A percentile compares a stretch with the other conserved stretches of the same genome.
phyloP scores from a whole-genome alignment of 768 basidiomycete genomes.

The Macrolepiota albuminosa region DNA sequence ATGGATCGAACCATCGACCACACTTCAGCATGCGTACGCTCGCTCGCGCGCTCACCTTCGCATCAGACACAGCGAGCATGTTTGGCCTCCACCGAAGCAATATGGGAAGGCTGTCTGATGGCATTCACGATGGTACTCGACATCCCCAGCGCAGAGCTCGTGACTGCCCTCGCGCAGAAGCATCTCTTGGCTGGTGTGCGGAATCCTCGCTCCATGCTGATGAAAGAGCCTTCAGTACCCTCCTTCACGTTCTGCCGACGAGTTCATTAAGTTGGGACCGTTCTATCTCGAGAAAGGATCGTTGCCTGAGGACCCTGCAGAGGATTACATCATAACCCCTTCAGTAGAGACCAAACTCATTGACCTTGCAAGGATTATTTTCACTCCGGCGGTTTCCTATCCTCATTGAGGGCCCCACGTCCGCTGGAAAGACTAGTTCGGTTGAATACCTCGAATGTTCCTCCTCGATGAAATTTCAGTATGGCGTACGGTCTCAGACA shows the following conservation, averaged over 20 bases:
- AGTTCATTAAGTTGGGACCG: constrained; percentile 81
- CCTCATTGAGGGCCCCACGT: constrained; percentile 96
- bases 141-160: too few relatives aligned
- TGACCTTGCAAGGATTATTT: constrained; percentile 87
- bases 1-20: too few relatives aligned
- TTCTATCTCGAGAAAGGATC: constrained; percentile 87
- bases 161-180: too few relatives aligned
- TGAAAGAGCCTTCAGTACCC: constrained; percentile 63
- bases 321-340: constrained; percentile 91
- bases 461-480: constrained; percentile 95
- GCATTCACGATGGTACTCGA: too few relatives aligned
- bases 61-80: too few relatives aligned
- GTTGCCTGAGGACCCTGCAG: constrained; percentile 52
- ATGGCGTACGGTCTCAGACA: too few relatives aligned
- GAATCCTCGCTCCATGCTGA: constrained; percentile 69
- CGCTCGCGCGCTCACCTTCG: too few relatives aligned
- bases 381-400: constrained; percentile 90
- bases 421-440: constrained; percentile 95
- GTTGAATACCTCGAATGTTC: constrained; percentile 94
- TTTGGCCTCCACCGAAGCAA: too few relatives aligned
- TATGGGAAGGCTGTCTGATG: too few relatives aligned
- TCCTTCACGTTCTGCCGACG: constrained; percentile 37
- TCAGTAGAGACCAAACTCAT: constrained; percentile 94
- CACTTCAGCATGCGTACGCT: too few relatives aligned
- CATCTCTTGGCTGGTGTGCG: too few relatives aligned